Conservation (phyloP, 2,329 filamentous ascomycete species). For the Pseudocercospora eumusae region DNA sequence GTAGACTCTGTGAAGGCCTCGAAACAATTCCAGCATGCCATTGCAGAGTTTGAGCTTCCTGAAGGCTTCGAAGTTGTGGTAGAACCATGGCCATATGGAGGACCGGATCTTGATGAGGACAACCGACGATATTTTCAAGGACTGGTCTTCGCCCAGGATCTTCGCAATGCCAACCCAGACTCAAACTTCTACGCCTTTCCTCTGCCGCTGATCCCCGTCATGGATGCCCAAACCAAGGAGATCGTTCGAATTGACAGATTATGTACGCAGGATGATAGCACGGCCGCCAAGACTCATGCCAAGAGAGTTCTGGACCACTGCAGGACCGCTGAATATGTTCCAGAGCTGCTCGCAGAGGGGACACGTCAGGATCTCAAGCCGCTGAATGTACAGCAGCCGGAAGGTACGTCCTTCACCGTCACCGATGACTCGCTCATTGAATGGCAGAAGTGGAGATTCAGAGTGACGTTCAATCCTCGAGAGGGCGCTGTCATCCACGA, state of each 20-base stretch:
- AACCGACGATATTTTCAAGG: conserved; percentile 37
- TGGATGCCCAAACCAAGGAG: conserved; percentile 35
- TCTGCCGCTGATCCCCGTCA: conserved; percentile 37
- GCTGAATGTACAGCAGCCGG: conserved; percentile 70
- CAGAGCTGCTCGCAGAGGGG: conserved; percentile 42
- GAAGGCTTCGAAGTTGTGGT: conserved; percentile 37
- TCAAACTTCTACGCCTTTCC: conserved; percentile 40
- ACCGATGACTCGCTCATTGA: conserved; percentile 44
- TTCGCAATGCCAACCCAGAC: conserved; percentile 48
- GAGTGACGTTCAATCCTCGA: conserved; percentile 62
- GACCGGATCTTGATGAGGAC: conserved; percentile 35
- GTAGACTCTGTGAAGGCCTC: conserved; percentile 55
- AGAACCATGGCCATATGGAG: conserved; percentile 39
- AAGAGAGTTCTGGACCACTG: conserved; percentile 47
- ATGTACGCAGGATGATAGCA: conserved; percentile 34
- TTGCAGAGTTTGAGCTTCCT: conserved; percentile 35
- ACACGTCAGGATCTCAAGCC: conserved; percentile 58
- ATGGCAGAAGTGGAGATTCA: conserved; percentile 67
- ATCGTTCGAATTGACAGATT: conserved; percentile 38
- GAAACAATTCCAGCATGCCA: conserved; percentile 32
- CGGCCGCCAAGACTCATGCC: conserved; percentile 45
- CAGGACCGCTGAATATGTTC: conserved; percentile 47
- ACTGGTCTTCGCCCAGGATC: conserved; percentile 37
- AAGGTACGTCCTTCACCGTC: conserved; percentile 67
- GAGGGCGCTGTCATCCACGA: conserved; percentile 70